These are phyloP conservation scores for Orobanche coerulescens DNA, from an alignment of 257 asterid genomes.

Conservation along the genomic window DNA sequence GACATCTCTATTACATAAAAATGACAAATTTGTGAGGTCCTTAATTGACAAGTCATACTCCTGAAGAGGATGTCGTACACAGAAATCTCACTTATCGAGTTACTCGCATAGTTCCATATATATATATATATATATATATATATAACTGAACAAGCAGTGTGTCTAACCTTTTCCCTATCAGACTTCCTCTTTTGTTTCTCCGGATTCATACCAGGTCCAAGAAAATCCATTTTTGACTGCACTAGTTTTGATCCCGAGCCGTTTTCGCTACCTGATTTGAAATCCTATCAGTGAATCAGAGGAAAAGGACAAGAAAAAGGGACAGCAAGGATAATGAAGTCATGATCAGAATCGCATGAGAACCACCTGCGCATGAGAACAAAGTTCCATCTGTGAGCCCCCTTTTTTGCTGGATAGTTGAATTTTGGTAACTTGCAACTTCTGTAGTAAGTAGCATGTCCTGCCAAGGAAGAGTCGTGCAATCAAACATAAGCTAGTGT, in stretches of 20 bases:
- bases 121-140: background rate
- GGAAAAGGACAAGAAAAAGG: conserved; percentile 15
- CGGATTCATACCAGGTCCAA: conserved; percentile 30
- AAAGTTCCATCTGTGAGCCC: conserved; percentile 26
- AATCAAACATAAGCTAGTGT: conserved; percentile 11
- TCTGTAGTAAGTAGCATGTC: conserved; percentile 15
- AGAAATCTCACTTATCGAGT: conserved; percentile 6
- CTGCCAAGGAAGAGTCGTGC: conserved; percentile 20
- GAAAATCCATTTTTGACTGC: conserved; percentile 31
- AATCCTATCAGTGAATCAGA: conserved; percentile 18
- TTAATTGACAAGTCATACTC: background rate
- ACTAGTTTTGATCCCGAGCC: conserved; percentile 28
- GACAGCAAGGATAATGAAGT: conserved; percentile 10
- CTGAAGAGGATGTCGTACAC: background rate
- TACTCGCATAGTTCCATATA: background rate
- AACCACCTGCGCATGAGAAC: conserved; percentile 37
- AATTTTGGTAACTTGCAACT: conserved; percentile 20
- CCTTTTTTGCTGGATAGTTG: conserved; percentile 25
- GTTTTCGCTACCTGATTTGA: conserved; percentile 41
- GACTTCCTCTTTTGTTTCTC: conserved; percentile 47
- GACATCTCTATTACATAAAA: background rate
- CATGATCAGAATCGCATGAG: conserved; percentile 16
- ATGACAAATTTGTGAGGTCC: conserved; percentile 1
- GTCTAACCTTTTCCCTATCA: conserved; percentile 50
- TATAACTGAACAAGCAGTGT: conserved; percentile 3